phyloP scores from a whole-genome alignment of 768 basidiomycete species.

The Boletus fagicola region DNA sequence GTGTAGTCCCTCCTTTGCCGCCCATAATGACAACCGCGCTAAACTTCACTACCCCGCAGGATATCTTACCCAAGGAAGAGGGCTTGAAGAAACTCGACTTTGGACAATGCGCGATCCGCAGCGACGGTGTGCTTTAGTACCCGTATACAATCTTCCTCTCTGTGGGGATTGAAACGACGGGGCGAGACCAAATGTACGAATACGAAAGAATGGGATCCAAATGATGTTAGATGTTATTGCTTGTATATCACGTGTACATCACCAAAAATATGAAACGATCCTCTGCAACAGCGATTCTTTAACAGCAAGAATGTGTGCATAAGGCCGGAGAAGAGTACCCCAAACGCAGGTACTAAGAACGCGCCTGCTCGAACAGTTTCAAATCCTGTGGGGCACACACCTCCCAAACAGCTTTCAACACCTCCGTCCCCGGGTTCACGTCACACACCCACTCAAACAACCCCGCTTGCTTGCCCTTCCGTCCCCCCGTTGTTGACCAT shows the following conservation, averaged over 20 bases:
- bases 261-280: background rate
- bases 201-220: background rate
- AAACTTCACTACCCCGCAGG: slow-evolving; percentile 35
- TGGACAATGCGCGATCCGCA: slow-evolving; percentile 65
- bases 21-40: background rate
- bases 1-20: slow-evolving; percentile 15
- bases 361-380: slow-evolving; percentile 12
- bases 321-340: too few relatives aligned
- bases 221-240: background rate
- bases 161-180: background rate
- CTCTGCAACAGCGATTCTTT: background rate
- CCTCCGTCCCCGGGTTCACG: slow-evolving; percentile 22
- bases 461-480: slow-evolving; percentile 22
- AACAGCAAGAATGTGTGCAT: background rate
- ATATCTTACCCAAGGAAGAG: slow-evolving; percentile 64
- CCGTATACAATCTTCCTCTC: background rate
- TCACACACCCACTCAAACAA: slow-evolving; percentile 33
- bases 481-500: slow-evolving; percentile 21
- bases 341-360: background rate
- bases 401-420: slow-evolving; percentile 31
- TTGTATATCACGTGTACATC: background rate
- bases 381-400: slow-evolving; percentile 26
- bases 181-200: background rate
- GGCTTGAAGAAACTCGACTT: slow-evolving; percentile 58
- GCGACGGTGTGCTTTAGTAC: slow-evolving; percentile 52